Percentiles rank a stretch among this genome's conserved stretches.
These are phyloP conservation scores for Boletellus sp. DNA, from an alignment of 1,284 basidiomycete species.

Conservation along the genomic window DNA sequence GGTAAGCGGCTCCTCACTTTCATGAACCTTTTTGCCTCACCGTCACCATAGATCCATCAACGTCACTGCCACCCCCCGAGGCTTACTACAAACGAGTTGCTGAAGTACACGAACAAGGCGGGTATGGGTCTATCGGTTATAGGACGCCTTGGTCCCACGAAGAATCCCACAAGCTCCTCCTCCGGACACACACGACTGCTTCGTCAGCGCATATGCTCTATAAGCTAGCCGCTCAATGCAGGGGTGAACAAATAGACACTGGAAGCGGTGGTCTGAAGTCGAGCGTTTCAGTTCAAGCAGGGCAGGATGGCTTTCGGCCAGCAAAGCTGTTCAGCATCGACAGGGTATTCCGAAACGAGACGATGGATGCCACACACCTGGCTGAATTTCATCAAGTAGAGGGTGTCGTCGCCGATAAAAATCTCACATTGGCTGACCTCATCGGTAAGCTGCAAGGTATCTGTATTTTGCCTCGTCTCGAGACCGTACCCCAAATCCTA, in stretches of 20 bases:
- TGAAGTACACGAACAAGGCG: slow-evolving; percentile 86
- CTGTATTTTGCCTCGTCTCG: not conserved
- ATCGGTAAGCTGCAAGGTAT: slow-evolving; percentile 60
- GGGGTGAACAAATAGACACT: slow-evolving; percentile 52
- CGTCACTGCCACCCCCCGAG: slow-evolving; percentile 73
- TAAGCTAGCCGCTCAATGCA: slow-evolving; percentile 77
- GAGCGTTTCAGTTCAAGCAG: slow-evolving; percentile 22
- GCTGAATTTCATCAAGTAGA: slow-evolving; percentile 99
- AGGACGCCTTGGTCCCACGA: slow-evolving; percentile 94
- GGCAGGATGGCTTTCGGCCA: slow-evolving; percentile 83
- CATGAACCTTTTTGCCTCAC: slow-evolving; percentile 1
- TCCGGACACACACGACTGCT: slow-evolving; percentile 97
- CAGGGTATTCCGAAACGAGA: slow-evolving; percentile 98
- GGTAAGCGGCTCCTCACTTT: slow-evolving; percentile 41
- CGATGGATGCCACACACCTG: slow-evolving; percentile 98
- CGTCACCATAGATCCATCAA: slow-evolving; percentile 68
- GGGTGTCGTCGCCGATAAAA: slow-evolving; percentile 95
- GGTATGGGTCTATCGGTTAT: slow-evolving; percentile 95
- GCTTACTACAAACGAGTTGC: slow-evolving; percentile 92
- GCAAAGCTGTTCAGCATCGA: slow-evolving; percentile 99
- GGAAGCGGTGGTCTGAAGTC: slow-evolving; percentile 37
- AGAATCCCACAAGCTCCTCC: slow-evolving; percentile 88
- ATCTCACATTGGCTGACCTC: slow-evolving; percentile 93
- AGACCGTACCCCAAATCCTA: slow-evolving; percentile 29
- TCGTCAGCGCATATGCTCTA: slow-evolving; percentile 95